A percentile compares a stretch with the other conserved stretches of the same genome.
Conservation (phyloP, 2,329 filamentous ascomycete species). For the Stachybotrys elegans region DNA sequence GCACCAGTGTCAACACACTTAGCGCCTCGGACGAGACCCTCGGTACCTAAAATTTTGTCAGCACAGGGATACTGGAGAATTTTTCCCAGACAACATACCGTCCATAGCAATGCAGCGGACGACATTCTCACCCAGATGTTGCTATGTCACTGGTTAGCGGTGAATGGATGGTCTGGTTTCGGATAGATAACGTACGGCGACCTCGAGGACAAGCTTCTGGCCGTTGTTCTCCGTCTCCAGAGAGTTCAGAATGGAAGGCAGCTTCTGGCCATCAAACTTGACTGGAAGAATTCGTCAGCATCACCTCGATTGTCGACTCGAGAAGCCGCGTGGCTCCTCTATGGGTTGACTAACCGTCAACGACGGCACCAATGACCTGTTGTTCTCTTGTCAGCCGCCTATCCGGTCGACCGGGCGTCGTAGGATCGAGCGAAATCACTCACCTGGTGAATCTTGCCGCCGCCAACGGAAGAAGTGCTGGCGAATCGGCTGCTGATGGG, state of each 20-base stretch:
- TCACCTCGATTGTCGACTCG: no score
- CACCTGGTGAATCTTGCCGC: conserved; percentile 67
- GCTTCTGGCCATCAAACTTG: conserved; percentile 92
- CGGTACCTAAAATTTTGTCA: conserved; percentile 65
- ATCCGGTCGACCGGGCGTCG: conserved; percentile 14
- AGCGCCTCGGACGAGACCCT: conserved; percentile 95
- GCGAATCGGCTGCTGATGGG: conserved; percentile 54
- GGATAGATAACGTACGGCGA: conserved; percentile 63
- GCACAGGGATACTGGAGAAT: conserved; percentile 13
- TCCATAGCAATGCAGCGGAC: conserved; percentile 99
- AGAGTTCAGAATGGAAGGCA: conserved; percentile 96
- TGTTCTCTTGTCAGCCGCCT: conserved; percentile 47
- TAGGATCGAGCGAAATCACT: conserved; percentile 22
- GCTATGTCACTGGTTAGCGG: conserved; percentile 55
- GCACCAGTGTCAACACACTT: conserved; percentile 82
- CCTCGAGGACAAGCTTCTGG: conserved; percentile 93
- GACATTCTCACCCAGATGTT: conserved; percentile 99
- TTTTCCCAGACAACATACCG: conserved; percentile 55
- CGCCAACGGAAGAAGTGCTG: conserved; percentile 51
- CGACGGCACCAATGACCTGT: conserved; percentile 97
- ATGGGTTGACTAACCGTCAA: conserved; percentile 87
- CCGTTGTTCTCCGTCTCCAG: conserved; percentile 86
- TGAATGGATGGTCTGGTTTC: conserved; percentile 4
- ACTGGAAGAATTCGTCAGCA: conserved; percentile 53
- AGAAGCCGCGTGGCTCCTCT: no score